Percentiles rank a stretch among this genome's conserved stretches.
Evolutionary conservation across 2,329 filamentous ascomycete species (phyloP).

Genomic region (Scedosporium apiospermum): DNA sequence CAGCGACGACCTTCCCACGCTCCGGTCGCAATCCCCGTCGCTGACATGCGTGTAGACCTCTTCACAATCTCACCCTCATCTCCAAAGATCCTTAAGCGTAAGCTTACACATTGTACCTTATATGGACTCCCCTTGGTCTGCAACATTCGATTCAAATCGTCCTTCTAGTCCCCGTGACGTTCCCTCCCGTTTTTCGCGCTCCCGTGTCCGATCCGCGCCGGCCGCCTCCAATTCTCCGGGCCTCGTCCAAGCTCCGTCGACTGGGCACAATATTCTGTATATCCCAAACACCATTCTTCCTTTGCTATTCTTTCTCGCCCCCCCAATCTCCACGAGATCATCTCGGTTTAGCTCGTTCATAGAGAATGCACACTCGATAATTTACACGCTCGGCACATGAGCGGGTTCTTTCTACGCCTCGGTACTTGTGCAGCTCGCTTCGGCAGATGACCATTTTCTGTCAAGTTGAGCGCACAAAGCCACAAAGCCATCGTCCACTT

Average conservation of each 20-base stretch:
- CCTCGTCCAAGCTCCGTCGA: not conserved
- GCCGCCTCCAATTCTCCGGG: not conserved
- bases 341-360: too few species aligned
- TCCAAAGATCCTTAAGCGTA: not conserved
- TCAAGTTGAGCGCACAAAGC: not conserved
- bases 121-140: not conserved
- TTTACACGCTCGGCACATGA: not conserved
- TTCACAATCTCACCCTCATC: too few species aligned
- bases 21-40: too few species aligned
- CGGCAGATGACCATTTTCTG: not conserved
- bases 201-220: not conserved
- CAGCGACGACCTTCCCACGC: too few species aligned
- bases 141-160: not conserved
- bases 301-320: too few species aligned
- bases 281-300: too few species aligned
- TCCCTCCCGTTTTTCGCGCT: not conserved
- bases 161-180: not conserved
- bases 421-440: not conserved
- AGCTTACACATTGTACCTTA: not conserved
- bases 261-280: too few species aligned
- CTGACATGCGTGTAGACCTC: too few species aligned
- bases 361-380: not conserved
- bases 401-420: not conserved
- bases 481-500: not conserved
- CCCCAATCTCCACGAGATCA: too few species aligned